Evolutionary conservation across 768 basidiomycete genomes (phyloP).

Genomic region (Ramaria sp.): DNA sequence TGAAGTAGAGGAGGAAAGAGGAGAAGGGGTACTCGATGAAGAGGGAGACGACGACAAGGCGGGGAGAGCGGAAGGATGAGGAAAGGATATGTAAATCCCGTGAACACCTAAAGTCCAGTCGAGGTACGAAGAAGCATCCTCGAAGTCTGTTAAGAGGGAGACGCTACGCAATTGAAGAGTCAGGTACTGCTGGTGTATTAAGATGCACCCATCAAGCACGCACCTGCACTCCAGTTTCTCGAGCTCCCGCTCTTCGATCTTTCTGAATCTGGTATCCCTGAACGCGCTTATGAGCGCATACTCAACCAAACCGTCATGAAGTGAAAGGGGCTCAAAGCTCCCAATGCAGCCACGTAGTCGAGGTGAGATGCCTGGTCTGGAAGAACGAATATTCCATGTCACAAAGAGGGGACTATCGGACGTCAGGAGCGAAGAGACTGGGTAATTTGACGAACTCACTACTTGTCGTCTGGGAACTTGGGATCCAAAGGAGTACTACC

Average conservation of each 20-base stretch:
- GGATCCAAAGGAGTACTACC: conserved; percentile 43
- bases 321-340: conserved; percentile 67
- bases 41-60: conserved; percentile 23
- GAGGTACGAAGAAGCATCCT: conserved; percentile 71
- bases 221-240: conserved; percentile 79
- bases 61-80: conserved; percentile 57
- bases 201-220: conserved; percentile 20
- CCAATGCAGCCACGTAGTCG: conserved; percentile 91
- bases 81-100: conserved; percentile 84
- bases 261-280: conserved; percentile 75
- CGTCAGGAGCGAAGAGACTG: conserved; percentile 3
- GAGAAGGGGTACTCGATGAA: conserved; percentile 53
- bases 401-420: conserved; percentile 78
- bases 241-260: conserved; percentile 69
- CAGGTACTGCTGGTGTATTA: conserved; percentile 6
- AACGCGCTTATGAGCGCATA: conserved; percentile 91
- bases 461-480: conserved; percentile 62
- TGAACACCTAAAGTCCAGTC: conserved; percentile 92
- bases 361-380: conserved; percentile 45
- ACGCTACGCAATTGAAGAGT: conserved; percentile 37
- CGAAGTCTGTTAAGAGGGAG: conserved; percentile 90
- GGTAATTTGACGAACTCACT: conserved; percentile 37
- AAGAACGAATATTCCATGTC: conserved; percentile 80
- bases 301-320: conserved; percentile 71
- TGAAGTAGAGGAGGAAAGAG: conserved; percentile 52